phyloP scores from a whole-genome alignment of 495 filamentous ascomycete genomes.

The Hyaloscypha hepaticicola region DNA sequence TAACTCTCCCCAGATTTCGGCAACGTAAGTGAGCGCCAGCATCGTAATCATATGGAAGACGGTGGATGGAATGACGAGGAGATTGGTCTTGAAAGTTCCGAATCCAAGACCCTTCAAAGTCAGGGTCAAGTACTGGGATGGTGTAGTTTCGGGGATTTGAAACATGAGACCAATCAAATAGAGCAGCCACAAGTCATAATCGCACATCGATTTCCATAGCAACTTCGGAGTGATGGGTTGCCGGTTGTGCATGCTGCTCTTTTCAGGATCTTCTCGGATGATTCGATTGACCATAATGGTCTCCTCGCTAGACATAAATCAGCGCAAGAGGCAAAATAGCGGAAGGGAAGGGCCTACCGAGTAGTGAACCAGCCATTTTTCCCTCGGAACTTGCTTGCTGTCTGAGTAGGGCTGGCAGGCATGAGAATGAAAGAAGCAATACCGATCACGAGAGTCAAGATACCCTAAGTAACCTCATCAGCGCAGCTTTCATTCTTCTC shows the following conservation, averaged over 20 bases:
- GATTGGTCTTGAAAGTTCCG: conserved; percentile 65
- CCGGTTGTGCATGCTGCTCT: conserved; percentile 60
- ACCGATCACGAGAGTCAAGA: conserved; percentile 63
- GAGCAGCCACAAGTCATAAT: conserved; percentile 73
- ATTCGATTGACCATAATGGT: conserved; percentile 75
- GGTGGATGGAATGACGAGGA: conserved; percentile 66
- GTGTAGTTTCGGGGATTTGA: conserved; percentile 55
- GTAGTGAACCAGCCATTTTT: conserved; percentile 74
- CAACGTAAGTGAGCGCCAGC: conserved; percentile 17
- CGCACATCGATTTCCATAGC: conserved; percentile 59
- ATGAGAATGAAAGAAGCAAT: conserved; percentile 66
- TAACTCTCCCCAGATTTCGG: conserved; percentile 51
- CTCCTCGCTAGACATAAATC: conserved; percentile 51
- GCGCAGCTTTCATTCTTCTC: not conserved
- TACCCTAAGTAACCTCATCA: conserved; percentile 44
- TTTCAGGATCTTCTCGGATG: conserved; percentile 69
- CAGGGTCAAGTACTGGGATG: conserved; percentile 60
- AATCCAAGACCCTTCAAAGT: conserved; percentile 62
- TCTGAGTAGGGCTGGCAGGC: conserved; percentile 73
- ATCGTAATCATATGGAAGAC: conserved; percentile 46
- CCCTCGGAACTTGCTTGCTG: conserved; percentile 60
- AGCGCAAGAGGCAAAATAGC: conserved; percentile 38
- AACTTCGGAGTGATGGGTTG: conserved; percentile 59
- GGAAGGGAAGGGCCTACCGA: conserved; percentile 35
- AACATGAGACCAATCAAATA: conserved; percentile 63